A percentile compares a stretch with the other conserved stretches of the same genome.
Conservation (phyloP, 2,329 filamentous ascomycete genomes). For the Penicillium freii region DNA sequence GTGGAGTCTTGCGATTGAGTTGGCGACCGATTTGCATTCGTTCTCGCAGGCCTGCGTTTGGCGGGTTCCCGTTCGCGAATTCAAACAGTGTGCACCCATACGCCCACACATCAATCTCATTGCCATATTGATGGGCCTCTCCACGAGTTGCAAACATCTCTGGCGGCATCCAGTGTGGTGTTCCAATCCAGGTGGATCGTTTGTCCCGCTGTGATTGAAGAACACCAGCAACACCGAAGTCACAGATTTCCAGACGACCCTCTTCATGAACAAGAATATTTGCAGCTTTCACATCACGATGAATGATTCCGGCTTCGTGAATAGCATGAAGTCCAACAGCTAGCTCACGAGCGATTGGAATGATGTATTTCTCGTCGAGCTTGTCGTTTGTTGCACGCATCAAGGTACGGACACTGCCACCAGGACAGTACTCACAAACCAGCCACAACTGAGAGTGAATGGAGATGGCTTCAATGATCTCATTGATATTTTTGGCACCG, state of each 20-base stretch:
- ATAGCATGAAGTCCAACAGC: slow-evolving; percentile 61
- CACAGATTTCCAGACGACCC: slow-evolving; percentile 61
- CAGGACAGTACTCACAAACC: slow-evolving; percentile 65
- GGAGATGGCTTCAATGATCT: slow-evolving; percentile 62
- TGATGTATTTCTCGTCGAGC: slow-evolving; percentile 61
- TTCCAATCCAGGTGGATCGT: slow-evolving; percentile 64
- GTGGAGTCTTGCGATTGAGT: slow-evolving; percentile 43
- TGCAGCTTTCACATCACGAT: slow-evolving; percentile 64
- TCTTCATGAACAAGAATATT: slow-evolving; percentile 65
- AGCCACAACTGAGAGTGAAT: slow-evolving; percentile 66
- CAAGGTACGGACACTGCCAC: slow-evolving; percentile 63
- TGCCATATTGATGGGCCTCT: slow-evolving; percentile 47
- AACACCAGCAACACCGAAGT: slow-evolving; percentile 65
- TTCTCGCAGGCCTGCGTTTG: slow-evolving; percentile 48
- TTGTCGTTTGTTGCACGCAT: slow-evolving; percentile 50
- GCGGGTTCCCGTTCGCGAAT: slow-evolving; percentile 50
- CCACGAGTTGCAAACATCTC: slow-evolving; percentile 51
- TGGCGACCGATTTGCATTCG: slow-evolving; percentile 49
- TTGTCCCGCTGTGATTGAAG: slow-evolving; percentile 60
- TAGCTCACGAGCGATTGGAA: slow-evolving; percentile 63
- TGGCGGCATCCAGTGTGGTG: slow-evolving; percentile 65
- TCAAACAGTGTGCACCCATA: slow-evolving; percentile 52
- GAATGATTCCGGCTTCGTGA: slow-evolving; percentile 64
- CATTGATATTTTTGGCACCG: slow-evolving; percentile 62
- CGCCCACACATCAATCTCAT: slow-evolving; percentile 53